A percentile compares a stretch with the other conserved stretches of the same genome.
Evolutionary conservation across 805 yeast species (phyloP).

Genomic region (Kurtzmaniella cleridarum): DNA sequence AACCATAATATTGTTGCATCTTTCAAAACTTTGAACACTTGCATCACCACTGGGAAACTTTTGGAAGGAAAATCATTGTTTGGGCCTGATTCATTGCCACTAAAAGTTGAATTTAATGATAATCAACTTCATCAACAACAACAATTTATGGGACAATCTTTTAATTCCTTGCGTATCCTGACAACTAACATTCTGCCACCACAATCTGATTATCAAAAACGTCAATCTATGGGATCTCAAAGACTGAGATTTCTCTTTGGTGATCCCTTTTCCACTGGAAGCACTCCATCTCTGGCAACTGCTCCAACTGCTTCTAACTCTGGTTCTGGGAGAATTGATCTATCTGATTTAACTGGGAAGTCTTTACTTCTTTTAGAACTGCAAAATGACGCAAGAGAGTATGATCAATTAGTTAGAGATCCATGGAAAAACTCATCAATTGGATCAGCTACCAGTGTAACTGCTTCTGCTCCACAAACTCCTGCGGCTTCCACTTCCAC

Average conservation of each 20-base stretch:
- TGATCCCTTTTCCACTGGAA: conserved; percentile 43
- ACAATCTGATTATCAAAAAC: conserved; percentile 30
- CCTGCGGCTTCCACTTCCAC: conserved; percentile 20
- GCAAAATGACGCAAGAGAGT: conserved; percentile 42
- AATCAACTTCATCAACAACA: conserved; percentile 11
- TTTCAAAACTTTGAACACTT: conserved; percentile 33
- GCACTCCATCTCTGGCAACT: conserved; percentile 2
- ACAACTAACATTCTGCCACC: conserved; percentile 31
- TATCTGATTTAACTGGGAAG: conserved; percentile 36
- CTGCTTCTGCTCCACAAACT: conserved; percentile 35
- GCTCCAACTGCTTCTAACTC: conserved; percentile 16
- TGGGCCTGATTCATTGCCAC: conserved; percentile 30
- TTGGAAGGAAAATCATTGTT: conserved; percentile 37
- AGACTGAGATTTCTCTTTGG: conserved; percentile 67
- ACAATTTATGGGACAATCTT: conserved; percentile 14
- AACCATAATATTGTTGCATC: conserved; percentile 29
- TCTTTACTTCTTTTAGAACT: conserved; percentile 41
- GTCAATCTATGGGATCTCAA: conserved; percentile 53
- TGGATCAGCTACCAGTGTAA: conserved; percentile 5
- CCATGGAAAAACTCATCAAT: conserved; percentile 28
- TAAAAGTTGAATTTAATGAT: conserved; percentile 31
- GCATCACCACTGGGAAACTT: conserved; percentile 35
- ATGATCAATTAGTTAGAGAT: conserved; percentile 43
- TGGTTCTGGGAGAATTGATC: conserved; percentile 24
- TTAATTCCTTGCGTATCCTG: conserved; percentile 23